Evolutionary conservation across 345 rosid species (phyloP).

Genomic region (Trapa bicornis): DNA sequence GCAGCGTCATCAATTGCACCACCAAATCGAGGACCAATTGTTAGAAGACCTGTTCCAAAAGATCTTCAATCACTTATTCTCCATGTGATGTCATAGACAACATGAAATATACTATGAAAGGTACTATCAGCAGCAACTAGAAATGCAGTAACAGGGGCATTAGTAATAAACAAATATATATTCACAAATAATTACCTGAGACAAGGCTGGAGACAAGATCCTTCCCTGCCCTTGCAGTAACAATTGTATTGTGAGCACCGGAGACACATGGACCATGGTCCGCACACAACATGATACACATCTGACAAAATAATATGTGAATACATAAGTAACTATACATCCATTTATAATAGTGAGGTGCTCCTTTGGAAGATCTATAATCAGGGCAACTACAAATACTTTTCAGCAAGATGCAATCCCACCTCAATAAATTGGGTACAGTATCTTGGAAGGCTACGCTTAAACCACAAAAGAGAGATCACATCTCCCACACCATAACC

Average conservation of each 20-base stretch:
- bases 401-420: conserved; percentile 2
- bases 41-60: conserved; percentile 64
- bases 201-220: conserved; percentile 97
- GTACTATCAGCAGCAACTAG: neutral
- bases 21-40: conserved; percentile 97
- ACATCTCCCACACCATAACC: conserved; percentile 96
- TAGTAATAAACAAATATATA: neutral
- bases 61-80: conserved; percentile 6
- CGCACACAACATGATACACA: conserved; percentile 94
- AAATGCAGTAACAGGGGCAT: neutral
- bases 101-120: neutral
- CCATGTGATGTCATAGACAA: neutral
- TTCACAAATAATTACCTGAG: conserved; percentile 30
- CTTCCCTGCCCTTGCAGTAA: conserved; percentile 98
- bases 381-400: neutral
- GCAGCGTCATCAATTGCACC: conserved; percentile 99
- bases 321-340: neutral
- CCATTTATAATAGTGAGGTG: neutral
- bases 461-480: conserved; percentile 93
- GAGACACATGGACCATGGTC: conserved; percentile 98
- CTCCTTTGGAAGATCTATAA: neutral
- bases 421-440: conserved; percentile 94
- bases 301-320: conserved; percentile 31
- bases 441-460: conserved; percentile 96
- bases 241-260: conserved; percentile 94